Percentiles rank a stretch among this genome's conserved stretches.
These are phyloP conservation scores for Podaxis sp. DNA, from an alignment of 768 basidiomycete species.

Conservation along the genomic window DNA sequence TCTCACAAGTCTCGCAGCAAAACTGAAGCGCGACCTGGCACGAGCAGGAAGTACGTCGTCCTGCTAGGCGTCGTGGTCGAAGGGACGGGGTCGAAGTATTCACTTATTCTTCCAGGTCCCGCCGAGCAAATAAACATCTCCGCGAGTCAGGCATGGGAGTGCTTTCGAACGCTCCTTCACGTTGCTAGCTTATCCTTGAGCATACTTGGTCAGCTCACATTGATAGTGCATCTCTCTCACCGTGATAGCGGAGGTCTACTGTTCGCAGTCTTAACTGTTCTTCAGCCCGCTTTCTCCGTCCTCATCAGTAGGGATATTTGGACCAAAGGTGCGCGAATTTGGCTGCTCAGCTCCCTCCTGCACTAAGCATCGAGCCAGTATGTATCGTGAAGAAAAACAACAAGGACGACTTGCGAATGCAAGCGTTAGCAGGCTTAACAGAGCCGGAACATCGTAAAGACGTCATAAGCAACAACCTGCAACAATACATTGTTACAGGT, in stretches of 20 bases:
- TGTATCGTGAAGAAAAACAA: slow-evolving; percentile 17
- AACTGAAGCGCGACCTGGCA: slow-evolving; percentile 2
- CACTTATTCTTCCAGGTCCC: not conserved
- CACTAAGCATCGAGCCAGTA: not conserved
- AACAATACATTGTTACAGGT: slow-evolving; percentile 28
- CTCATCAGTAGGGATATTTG: not conserved
- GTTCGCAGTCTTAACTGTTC: not conserved
- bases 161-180: not conserved
- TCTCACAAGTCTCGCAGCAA: not conserved
- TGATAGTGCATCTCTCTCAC: slow-evolving; percentile 1
- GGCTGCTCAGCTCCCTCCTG: not conserved
- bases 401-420: slow-evolving; percentile 23
- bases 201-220: slow-evolving; percentile 4
- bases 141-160: not conserved
- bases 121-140: not conserved
- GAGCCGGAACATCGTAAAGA: slow-evolving; percentile 28
- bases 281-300: not conserved
- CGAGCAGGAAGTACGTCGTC: not conserved
- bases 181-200: not conserved
- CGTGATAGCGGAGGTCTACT: slow-evolving; percentile 6
- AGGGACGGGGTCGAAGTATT: too few species aligned
- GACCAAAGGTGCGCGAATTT: slow-evolving; percentile 4
- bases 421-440: slow-evolving; percentile 25
- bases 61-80: too few species aligned
- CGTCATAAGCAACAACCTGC: slow-evolving; percentile 32